A percentile compares a stretch with the other conserved stretches of the same genome.
Conservation (phyloP, 148 eudicot species). For the Fallopia convolvulus region DNA sequence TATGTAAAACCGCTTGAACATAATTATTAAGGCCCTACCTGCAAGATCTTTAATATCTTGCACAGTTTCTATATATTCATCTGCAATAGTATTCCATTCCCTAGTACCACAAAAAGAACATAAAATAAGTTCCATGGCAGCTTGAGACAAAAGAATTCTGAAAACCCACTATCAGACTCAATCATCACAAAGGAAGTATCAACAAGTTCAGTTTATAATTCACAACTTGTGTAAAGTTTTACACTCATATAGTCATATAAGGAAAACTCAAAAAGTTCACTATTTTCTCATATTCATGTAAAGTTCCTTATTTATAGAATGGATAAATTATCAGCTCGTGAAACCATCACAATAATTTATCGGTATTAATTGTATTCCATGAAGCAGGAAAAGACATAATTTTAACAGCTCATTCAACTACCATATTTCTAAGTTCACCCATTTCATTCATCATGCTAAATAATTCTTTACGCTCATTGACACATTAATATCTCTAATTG, state of each 20-base stretch:
- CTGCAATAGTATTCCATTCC: constrained; percentile 70
- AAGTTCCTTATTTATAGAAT: background rate
- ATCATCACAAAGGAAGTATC: background rate
- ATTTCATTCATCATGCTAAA: constrained; percentile 1
- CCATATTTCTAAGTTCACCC: background rate
- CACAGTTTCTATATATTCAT: constrained; percentile 61
- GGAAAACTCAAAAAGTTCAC: too few relatives aligned
- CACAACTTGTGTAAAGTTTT: background rate
- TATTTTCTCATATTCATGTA: background rate
- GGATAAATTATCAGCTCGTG: background rate
- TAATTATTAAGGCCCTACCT: constrained; percentile 26
- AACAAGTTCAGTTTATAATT: background rate
- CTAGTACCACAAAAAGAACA: constrained; percentile 30
- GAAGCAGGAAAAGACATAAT: background rate
- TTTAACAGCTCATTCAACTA: background rate
- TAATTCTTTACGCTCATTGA: too few relatives aligned
- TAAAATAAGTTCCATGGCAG: background rate
- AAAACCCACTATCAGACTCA: background rate
- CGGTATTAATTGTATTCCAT: background rate
- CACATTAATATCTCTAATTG: too few relatives aligned
- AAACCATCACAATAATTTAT: background rate
- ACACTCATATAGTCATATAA: background rate
- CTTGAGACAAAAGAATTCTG: background rate
- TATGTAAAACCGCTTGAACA: background rate
- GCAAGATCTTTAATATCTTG: constrained; percentile 33